Evolutionary conservation across 2,329 filamentous ascomycete genomes (phyloP).

Genomic region (Neonectria ditissima): DNA sequence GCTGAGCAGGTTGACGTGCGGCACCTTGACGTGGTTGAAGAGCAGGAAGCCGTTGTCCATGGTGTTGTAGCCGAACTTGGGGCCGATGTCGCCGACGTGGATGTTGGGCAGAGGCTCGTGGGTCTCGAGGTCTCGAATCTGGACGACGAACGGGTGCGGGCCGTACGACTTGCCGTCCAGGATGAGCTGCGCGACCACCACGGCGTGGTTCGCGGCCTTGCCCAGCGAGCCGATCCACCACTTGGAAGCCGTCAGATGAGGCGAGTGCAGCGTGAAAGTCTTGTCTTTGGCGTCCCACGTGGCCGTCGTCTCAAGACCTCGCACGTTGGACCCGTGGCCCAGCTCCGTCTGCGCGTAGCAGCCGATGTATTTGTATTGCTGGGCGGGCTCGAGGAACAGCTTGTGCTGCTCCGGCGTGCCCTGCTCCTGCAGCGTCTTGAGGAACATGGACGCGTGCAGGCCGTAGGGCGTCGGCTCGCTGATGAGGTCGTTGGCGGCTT

Average conservation of each 20-base stretch:
- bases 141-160: constrained; percentile 83
- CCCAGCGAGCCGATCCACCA: constrained; percentile 89
- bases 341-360: constrained; percentile 87
- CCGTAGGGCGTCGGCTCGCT: constrained; percentile 80
- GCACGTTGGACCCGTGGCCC: constrained; percentile 82
- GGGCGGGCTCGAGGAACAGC: constrained; percentile 75
- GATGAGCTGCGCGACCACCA: constrained; percentile 82
- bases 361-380: constrained; percentile 78
- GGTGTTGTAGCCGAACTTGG: constrained; percentile 83
- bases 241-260: constrained; percentile 79
- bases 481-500: constrained; percentile 74
- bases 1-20: constrained; percentile 79
- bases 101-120: constrained; percentile 76
- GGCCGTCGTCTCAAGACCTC: constrained; percentile 77
- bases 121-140: constrained; percentile 77
- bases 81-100: constrained; percentile 83
- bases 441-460: constrained; percentile 69
- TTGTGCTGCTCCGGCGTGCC: constrained; percentile 79
- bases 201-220: constrained; percentile 79
- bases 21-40: constrained; percentile 79
- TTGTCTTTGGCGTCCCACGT: constrained; percentile 80
- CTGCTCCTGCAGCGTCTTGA: constrained; percentile 74
- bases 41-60: constrained; percentile 87
- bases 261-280: constrained; percentile 80
- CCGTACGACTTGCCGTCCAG: constrained; percentile 76